Base-by-base conservation (phyloP, 495 filamentous ascomycete genomes). In the Penicillium desertorum region DNA sequence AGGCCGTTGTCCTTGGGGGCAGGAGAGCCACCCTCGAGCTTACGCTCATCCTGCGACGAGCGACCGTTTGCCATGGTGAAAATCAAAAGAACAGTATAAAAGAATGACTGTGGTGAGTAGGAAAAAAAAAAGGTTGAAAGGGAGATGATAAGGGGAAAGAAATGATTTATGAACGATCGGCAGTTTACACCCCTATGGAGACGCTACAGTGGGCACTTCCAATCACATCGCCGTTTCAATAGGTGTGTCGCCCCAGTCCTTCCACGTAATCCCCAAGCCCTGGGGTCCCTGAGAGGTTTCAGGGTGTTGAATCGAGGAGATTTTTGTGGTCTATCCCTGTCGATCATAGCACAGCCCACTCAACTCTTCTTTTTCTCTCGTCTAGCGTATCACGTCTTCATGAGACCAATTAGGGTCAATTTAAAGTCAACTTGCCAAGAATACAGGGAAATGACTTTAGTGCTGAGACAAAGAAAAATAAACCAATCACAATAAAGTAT, bases 1-100 rank as follows among this genome's bases (percentile, higher is more conserved):
- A 96, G 68, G 37, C 65, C 65, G 19, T 41, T 51, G 56, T 58
- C 66, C 37, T 54, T 44, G 17, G 63, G 58, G 32, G 68, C 59
- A 20, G 63, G 41, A 46, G 57, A 54, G 43, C 68, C 68, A 50
- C 57, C 51, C 69, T 71, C 66, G 55, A 71, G 62, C 60, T 73
- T 68, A 60, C 67, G 67, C 50, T 73, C 69, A 59, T 70, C 68
- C 56, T 66, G 65, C 47, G 62, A 69, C 23, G 65, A 66, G 53
- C 65, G 70, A 61, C 51, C 60, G 63, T 70, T 70, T 62, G 69
- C 68, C 67, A 71, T 69, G 32, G 51, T 63, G 53, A 58, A 51
- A 29, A 54, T 34, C n/a, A 22, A 39, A 49, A 46, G 44, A 55
- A 54, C 58, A 59, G 62, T 49, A 43, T 45, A 69, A 71, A 70